These are phyloP conservation scores for Agastache rugosa DNA, from an alignment of 257 asterid species.

Conservation along the genomic window DNA sequence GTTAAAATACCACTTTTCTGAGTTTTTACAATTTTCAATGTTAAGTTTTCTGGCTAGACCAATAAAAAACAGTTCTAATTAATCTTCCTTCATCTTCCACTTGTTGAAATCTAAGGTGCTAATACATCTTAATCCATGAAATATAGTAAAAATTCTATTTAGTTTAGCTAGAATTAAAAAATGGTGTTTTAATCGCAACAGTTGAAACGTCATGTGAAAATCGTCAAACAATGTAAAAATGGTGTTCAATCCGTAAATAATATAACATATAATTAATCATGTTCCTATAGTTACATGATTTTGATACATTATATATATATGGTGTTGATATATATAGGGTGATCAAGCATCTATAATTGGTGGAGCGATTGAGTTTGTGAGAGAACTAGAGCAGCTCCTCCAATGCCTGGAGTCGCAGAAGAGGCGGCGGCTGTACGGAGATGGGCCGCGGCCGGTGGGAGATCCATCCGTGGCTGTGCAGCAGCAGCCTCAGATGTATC, in stretches of 20 bases:
- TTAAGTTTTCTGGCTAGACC: no score
- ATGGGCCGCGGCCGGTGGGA: slow-evolving; percentile 40
- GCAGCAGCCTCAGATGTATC: slow-evolving; percentile 40
- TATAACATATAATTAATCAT: not conserved
- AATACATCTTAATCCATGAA: no score
- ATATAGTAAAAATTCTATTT: no score
- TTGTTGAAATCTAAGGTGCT: no score
- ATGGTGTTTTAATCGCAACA: no score
- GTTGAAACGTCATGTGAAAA: no score
- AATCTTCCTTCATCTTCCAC: no score
- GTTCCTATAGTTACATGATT: not conserved
- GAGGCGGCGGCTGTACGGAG: slow-evolving; percentile 79
- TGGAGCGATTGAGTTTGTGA: slow-evolving; percentile 93
- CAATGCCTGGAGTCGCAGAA: slow-evolving; percentile 97
- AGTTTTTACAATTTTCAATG: no score
- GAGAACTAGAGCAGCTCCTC: slow-evolving; percentile 86
- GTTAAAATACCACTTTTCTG: no score
- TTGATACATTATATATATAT: not conserved
- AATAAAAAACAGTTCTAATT: no score
- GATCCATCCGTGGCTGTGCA: slow-evolving; percentile 50
- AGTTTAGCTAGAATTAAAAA: not conserved
- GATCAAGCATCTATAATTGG: slow-evolving; percentile 98
- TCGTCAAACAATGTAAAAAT: no score
- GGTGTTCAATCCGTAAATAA: no score
- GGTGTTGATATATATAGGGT: slow-evolving; percentile 51